A percentile compares a stretch with the other conserved stretches of the same genome.
Conservation (phyloP, 352 stramenopile species). For the Phytophthora litchii region DNA sequence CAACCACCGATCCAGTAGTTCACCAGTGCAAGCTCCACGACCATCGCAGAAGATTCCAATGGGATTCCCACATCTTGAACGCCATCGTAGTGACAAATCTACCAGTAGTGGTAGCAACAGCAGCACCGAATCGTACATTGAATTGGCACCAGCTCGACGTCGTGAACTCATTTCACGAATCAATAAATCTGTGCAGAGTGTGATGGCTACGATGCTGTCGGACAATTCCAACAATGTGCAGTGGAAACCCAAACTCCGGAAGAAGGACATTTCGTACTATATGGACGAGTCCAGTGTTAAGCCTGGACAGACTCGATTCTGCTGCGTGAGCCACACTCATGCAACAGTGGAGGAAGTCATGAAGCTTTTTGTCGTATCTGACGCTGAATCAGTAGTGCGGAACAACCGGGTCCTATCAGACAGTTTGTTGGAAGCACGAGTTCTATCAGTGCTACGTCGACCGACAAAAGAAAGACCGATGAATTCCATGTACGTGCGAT, state of each 20-base stretch:
- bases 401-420: constrained; percentile 57
- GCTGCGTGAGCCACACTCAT: constrained; percentile 50
- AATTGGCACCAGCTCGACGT: constrained; percentile 30
- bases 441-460: constrained; percentile 45
- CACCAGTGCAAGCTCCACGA: constrained; percentile 3
- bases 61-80: constrained; percentile 8
- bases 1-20: background rate
- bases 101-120: constrained; percentile 8
- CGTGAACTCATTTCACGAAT: constrained; percentile 27
- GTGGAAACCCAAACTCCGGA: constrained; percentile 52
- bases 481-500: constrained; percentile 43
- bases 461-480: constrained; percentile 45
- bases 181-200: constrained; percentile 39
- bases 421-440: constrained; percentile 48
- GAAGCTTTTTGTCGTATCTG: constrained; percentile 52
- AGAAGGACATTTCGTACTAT: constrained; percentile 57
- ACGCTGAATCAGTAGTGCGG: constrained; percentile 39
- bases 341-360: constrained; percentile 51
- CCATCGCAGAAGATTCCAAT: constrained; percentile 24
- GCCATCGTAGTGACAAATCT: constrained; percentile 19
- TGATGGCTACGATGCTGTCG: constrained; percentile 57
- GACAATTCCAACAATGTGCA: constrained; percentile 37
- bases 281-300: constrained; percentile 48
- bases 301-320: constrained; percentile 55
- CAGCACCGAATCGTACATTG: constrained; percentile 16